Base-by-base conservation (phyloP, 345 rosid genomes). In the Fremontodendron californicum region DNA sequence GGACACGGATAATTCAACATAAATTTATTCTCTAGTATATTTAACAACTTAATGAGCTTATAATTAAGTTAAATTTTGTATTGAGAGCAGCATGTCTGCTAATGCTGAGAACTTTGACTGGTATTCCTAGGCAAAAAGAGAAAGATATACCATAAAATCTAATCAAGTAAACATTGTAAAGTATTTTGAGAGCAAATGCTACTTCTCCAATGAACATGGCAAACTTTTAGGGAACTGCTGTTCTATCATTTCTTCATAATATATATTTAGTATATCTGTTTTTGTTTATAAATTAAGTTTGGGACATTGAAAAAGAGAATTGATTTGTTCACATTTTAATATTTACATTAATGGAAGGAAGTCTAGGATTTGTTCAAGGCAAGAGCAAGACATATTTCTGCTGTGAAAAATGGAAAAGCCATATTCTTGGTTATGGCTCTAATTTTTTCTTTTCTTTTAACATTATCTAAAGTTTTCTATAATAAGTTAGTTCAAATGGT, bases 151-250 rank as follows among this genome's bases (percentile, higher is more conserved):
- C 33, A 58, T 25, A 0, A 25, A 58, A 58, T 58, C 33, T 3
- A 58, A 58, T 58, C 33, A 57, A 23, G 31, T 23, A n/a, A 54
- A 55, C 10, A 55, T 16, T 49, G 29, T 21, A 55, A 25, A 58
- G 63, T 58, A 11, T 10, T 10, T 25, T 58, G 63, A 25, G 63
- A 58, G 35, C 18, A 39, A 46, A 67, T 67, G 72, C n/a, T 19
- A 23, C 33, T 21, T 54, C 13, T 23, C 52, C 67, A 40, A 58
- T 58, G 77, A 39, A 74, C 77, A 74, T 58, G 43, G 77, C 52
- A 21, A 37, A n/a, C 39, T 58, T 58, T 74, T 39, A 37, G 69
- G 40, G 13, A 43, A 35, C 31, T 57, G 52, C 52, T 73, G 55
- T 18, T 70, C 1, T 33, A 43, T 29, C 35, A 46, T 10, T 54